A percentile compares a stretch with the other conserved stretches of the same genome.
Conservation (phyloP, 345 rosid species). For the Moringa oleifera region DNA sequence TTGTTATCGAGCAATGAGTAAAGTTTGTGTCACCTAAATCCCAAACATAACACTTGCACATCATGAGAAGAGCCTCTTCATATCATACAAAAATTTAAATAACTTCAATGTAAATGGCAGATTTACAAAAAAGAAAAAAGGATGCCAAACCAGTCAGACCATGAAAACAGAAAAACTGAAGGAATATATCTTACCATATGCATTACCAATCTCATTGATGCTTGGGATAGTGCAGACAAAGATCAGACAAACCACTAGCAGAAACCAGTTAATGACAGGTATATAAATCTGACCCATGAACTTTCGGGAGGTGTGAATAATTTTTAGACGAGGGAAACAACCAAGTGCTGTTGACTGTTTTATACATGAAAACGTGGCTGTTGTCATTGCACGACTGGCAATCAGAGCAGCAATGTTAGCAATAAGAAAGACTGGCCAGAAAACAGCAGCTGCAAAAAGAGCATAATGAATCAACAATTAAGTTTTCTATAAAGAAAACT, state of each 20-base stretch:
- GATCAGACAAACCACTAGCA: slow-evolving; percentile 78
- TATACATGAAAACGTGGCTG: slow-evolving; percentile 98
- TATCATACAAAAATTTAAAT: no score
- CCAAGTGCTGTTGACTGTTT: slow-evolving; percentile 97
- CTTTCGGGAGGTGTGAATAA: slow-evolving; percentile 94
- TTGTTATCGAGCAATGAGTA: no score
- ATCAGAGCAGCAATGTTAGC: slow-evolving; percentile 94
- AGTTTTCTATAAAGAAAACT: not conserved
- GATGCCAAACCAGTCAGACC: not conserved
- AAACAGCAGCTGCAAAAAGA: slow-evolving; percentile 53
- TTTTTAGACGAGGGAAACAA: slow-evolving; percentile 97
- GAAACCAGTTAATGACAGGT: slow-evolving; percentile 99
- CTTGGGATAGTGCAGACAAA: slow-evolving; percentile 78
- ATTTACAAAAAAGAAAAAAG: slow-evolving; percentile 1
- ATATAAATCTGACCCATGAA: slow-evolving; percentile 99
- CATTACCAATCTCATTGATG: slow-evolving; percentile 92
- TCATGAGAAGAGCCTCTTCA: no score
- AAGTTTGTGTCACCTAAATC: not conserved
- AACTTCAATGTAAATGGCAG: not conserved
- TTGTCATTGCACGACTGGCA: slow-evolving; percentile 97
- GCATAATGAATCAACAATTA: slow-evolving; percentile 13
- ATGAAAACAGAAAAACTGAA: not conserved
- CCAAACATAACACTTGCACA: not conserved
- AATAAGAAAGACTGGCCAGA: slow-evolving; percentile 84
- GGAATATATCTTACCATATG: slow-evolving; percentile 65